Base-by-base conservation (phyloP, 176 grass and related monocot genomes). In the Thalia dealbata region DNA sequence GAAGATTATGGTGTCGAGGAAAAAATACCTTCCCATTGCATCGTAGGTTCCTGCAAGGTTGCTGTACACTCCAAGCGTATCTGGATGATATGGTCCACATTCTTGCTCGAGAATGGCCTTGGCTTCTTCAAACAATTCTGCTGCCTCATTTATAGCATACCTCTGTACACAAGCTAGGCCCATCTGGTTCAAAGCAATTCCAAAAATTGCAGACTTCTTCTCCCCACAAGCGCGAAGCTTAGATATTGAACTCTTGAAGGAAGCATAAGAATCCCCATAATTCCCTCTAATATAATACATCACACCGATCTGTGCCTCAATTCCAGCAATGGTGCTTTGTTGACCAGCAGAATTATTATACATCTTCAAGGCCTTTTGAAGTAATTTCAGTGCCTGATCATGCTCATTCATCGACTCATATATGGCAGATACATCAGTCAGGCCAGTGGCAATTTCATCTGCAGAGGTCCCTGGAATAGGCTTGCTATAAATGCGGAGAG, bases 11-110 rank as follows among this genome's bases (percentile, higher is more conserved):
- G 59, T 16, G 12, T 44, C 59, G 22, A 43, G 69, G 44, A 66
- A 14, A 56, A 13, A 26, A 45, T 71, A 79, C 77, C 77, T 79
- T 79, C 77, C 77, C 67, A 79, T 71, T 30, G 77, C 77, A 22
- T 79, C 77, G 48, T 79, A 79, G 14, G 77, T 61, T 62, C 77
- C 77, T 35, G 77, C 77, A 28, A 79, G 51, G 70, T 79, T 79
- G 67, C 67, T 62, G 54, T 50, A 79, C 16, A 71, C 77, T 71
- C 67, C 77, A 3, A 79, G 67, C 32, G 77, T 79, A 14, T 79
- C 67, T 23, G 52, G 67, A 79, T 79, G 77, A 71, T 71, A 79
- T 14, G 51, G 67, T 56, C 77, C 77, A 62, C 69, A 79, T 27
- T 62, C 77, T 79, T 71, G 54, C 55, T 71, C 77, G 13, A 79